A percentile compares a stretch with the other conserved stretches of the same genome.
Conservation (phyloP, 495 filamentous ascomycete species). For the Viridothelium virens region DNA sequence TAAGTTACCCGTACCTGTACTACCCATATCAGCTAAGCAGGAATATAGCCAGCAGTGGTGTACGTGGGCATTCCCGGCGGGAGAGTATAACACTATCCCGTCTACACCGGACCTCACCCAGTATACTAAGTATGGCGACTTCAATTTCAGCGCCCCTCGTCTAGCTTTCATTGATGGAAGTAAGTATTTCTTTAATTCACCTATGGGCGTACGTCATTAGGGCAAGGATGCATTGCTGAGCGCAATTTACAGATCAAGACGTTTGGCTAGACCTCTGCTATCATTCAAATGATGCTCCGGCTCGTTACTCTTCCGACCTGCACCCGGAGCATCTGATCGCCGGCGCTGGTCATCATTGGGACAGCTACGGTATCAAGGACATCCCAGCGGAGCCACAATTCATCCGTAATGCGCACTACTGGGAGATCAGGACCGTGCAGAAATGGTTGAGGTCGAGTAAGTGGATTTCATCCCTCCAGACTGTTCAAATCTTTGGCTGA, state of each 20-base stretch:
- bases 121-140: conserved; percentile 41
- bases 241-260: conserved; percentile 25
- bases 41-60: conserved; percentile 42
- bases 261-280: conserved; percentile 44
- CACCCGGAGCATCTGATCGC: conserved; percentile 41
- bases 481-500: background rate
- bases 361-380: conserved; percentile 41
- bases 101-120: conserved; percentile 33
- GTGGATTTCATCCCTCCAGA: background rate
- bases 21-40: background rate
- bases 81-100: conserved; percentile 40
- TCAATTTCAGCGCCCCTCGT: conserved; percentile 38
- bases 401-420: conserved; percentile 44
- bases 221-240: background rate
- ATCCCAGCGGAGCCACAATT: conserved; percentile 43
- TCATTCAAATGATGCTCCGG: conserved; percentile 36
- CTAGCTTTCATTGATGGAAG: conserved; percentile 45
- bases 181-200: conserved; percentile 9
- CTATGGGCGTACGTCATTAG: background rate
- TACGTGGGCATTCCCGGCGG: conserved; percentile 42
- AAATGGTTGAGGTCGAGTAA: conserved; percentile 27
- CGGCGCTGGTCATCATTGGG: conserved; percentile 46
- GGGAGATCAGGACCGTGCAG: conserved; percentile 42
- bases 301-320: conserved; percentile 31
- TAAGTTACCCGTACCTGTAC: background rate